Evolutionary conservation across 2,329 filamentous ascomycete species (phyloP).

Genomic region (Aureobasidium sp.): DNA sequence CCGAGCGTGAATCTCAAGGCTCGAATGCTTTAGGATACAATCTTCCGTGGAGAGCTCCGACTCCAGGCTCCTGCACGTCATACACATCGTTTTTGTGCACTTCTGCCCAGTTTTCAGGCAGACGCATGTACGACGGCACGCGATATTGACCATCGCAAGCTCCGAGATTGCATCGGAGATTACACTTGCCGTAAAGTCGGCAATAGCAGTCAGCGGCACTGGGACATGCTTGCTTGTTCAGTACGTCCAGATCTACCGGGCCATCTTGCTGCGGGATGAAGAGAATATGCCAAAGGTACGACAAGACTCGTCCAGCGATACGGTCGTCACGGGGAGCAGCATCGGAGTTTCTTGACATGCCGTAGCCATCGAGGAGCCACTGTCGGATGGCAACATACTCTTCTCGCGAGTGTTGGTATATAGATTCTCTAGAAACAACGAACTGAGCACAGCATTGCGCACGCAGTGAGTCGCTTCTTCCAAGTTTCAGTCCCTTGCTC

Average conservation of each 20-base stretch:
- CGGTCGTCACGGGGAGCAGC: conserved; percentile 44
- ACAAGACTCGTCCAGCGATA: conserved; percentile 53
- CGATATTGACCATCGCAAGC: conserved; percentile 36
- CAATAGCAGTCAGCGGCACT: conserved; percentile 58
- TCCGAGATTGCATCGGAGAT: conserved; percentile 31
- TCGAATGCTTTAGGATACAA: conserved; percentile 1
- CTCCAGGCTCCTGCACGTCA: background rate
- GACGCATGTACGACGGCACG: conserved; percentile 31
- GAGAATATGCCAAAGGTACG: conserved; percentile 57
- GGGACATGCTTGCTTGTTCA: conserved; percentile 47
- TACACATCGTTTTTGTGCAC: conserved; percentile 1
- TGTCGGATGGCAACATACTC: conserved; percentile 53
- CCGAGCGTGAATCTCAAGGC: background rate
- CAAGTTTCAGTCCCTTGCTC: conserved; percentile 37
- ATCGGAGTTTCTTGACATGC: conserved; percentile 28
- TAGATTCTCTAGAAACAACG: conserved; percentile 49
- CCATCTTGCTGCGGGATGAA: conserved; percentile 31
- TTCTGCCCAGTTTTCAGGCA: conserved; percentile 24
- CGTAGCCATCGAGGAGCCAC: conserved; percentile 48
- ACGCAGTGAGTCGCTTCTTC: conserved; percentile 31
- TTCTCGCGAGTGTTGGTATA: conserved; percentile 42
- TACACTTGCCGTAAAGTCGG: conserved; percentile 57
- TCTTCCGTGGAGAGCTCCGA: background rate
- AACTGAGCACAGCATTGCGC: conserved; percentile 47
- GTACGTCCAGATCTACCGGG: conserved; percentile 29